These are phyloP conservation scores for Xylaria flabelliformis DNA, from an alignment of 495 filamentous ascomycete genomes.

Conservation along the genomic window DNA sequence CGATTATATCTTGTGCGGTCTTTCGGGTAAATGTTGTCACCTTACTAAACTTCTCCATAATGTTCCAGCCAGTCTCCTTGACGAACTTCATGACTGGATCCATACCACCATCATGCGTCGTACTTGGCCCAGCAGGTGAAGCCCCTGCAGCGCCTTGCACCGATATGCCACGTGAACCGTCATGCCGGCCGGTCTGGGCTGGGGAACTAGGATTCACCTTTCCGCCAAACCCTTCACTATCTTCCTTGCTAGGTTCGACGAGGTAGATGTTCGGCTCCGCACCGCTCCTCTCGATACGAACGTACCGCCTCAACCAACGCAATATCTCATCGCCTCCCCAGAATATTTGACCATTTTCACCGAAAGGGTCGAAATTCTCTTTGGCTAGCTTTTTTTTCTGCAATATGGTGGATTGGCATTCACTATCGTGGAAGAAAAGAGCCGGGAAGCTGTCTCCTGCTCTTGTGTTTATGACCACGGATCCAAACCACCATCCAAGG, in stretches of 20 bases:
- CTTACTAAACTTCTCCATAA: conserved; percentile 92
- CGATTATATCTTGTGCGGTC: conserved; percentile 88
- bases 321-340: conserved; percentile 98
- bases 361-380: conserved; percentile 90
- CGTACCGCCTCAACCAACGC: conserved; percentile 86
- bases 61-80: conserved; percentile 95
- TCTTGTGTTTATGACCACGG: conserved; percentile 87
- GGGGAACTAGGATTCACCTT: conserved; percentile 55
- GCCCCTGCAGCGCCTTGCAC: conserved; percentile 33
- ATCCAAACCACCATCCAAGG: conserved; percentile 98
- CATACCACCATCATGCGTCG: conserved; percentile 76
- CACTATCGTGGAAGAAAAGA: conserved; percentile 95
- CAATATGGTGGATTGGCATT: conserved; percentile 93
- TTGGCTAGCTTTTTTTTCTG: conserved; percentile 85
- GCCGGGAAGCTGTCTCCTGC: conserved; percentile 92
- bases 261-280: conserved; percentile 90
- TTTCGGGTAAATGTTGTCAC: conserved; percentile 94
- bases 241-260: conserved; percentile 84
- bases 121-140: conserved; percentile 39
- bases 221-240: conserved; percentile 79
- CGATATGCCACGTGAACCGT: conserved; percentile 46
- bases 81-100: conserved; percentile 93
- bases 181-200: conserved; percentile 48
- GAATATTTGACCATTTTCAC: conserved; percentile 82
- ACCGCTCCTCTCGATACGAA: conserved; percentile 77